These are phyloP conservation scores for Colletotrichum siamense DNA, from an alignment of 2,329 filamentous ascomycete species.

Conservation along the genomic window DNA sequence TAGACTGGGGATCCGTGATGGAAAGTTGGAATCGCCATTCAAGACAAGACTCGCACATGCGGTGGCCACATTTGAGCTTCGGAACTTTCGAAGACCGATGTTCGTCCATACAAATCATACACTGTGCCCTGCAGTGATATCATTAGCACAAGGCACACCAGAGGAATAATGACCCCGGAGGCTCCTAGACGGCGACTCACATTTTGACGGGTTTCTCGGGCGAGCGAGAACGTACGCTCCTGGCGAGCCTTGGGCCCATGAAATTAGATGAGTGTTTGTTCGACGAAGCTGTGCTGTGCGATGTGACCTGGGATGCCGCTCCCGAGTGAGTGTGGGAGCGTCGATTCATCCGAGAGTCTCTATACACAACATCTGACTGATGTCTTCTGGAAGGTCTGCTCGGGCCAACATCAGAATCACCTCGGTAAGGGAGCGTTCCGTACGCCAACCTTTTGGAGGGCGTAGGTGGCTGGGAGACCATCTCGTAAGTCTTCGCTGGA, in stretches of 20 bases:
- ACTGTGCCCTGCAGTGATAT: constrained; percentile 63
- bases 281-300: constrained; percentile 21
- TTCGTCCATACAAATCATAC: constrained; percentile 76
- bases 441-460: constrained; percentile 6
- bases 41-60: constrained; percentile 81
- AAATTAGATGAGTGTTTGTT: constrained; percentile 6
- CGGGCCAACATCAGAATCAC: background rate
- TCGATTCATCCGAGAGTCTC: background rate
- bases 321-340: constrained; percentile 17
- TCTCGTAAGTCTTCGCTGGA: background rate
- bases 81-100: constrained; percentile 67
- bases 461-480: background rate
- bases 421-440: background rate
- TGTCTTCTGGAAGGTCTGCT: constrained; percentile 4
- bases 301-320: constrained; percentile 21
- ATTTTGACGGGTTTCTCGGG: constrained; percentile 29
- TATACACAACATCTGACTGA: constrained; percentile 10
- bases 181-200: constrained; percentile 26
- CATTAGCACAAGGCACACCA: background rate
- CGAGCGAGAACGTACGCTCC: constrained; percentile 19
- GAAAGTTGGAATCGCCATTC: constrained; percentile 78
- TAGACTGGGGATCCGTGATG: constrained; percentile 76
- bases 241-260: constrained; percentile 3
- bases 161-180: constrained; percentile 11
- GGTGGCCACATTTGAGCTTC: constrained; percentile 78